Percentiles rank a stretch among this genome's conserved stretches.
Evolutionary conservation across 495 filamentous ascomycete species (phyloP).

Genomic region (Penicillium egyptiacum): DNA sequence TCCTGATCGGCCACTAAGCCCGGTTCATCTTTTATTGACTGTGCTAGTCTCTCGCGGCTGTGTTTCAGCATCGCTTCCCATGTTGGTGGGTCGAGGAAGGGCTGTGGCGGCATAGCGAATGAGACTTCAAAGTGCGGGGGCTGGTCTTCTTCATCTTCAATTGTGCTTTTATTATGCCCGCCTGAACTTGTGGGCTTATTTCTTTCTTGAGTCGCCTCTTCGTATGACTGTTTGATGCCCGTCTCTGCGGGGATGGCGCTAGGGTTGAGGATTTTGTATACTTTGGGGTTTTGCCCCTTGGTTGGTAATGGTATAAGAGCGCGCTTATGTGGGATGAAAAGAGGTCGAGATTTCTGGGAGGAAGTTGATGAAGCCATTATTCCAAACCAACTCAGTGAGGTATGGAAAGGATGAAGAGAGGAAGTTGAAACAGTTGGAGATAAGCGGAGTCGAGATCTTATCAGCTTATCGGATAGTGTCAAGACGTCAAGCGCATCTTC

Average conservation of each 20-base stretch:
- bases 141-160: neutral
- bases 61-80: conserved; percentile 30
- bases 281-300: neutral
- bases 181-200: neutral
- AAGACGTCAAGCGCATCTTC: neutral
- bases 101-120: conserved; percentile 22
- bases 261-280: conserved; percentile 23
- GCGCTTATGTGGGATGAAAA: conserved; percentile 23
- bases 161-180: neutral
- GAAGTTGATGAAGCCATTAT: neutral
- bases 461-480: neutral
- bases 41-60: conserved; percentile 1
- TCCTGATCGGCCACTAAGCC: neutral
- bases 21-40: conserved; percentile 2
- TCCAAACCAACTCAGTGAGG: neutral
- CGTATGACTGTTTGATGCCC: conserved; percentile 17
- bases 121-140: conserved; percentile 15
- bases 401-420: neutral
- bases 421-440: neutral
- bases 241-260: conserved; percentile 25
- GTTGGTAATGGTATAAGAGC: conserved; percentile 12
- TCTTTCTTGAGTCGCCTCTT: neutral
- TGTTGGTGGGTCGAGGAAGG: conserved; percentile 26
- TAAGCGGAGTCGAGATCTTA: neutral
- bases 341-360: conserved; percentile 9